Percentiles rank a stretch among this genome's conserved stretches.
phyloP scores from a whole-genome alignment of 345 rosid genomes.

The Sapria himalayana region DNA sequence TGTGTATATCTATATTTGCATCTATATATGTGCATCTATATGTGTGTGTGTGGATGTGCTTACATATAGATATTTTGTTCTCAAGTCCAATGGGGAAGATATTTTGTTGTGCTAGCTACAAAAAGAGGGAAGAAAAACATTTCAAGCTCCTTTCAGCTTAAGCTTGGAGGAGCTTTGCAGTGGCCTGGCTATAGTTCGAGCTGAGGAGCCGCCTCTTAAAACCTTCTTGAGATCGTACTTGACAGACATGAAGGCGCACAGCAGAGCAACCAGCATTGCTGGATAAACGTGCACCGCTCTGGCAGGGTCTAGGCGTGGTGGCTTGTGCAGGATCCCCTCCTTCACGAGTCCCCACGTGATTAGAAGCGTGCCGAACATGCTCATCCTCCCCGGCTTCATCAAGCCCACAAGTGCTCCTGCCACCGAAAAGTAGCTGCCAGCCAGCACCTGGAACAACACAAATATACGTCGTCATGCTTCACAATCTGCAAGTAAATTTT shows the following conservation, averaged over 20 bases:
- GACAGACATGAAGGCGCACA: slow-evolving; percentile 68
- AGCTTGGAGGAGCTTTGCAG: slow-evolving; percentile 58
- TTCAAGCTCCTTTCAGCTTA: slow-evolving; percentile 45
- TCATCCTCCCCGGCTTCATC: slow-evolving; percentile 80
- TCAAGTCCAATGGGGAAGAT: no score
- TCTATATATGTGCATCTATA: no score
- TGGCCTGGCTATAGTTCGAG: slow-evolving; percentile 53
- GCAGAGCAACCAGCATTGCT: slow-evolving; percentile 48
- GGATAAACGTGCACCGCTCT: slow-evolving; percentile 58
- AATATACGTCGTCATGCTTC: no score
- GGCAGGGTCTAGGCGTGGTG: slow-evolving; percentile 44
- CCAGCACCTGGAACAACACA: slow-evolving; percentile 49
- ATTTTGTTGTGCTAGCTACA: no score
- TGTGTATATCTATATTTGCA: no score
- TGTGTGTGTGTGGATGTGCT: no score
- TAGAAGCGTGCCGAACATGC: slow-evolving; percentile 77
- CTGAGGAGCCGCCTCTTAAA: slow-evolving; percentile 29
- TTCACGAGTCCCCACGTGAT: slow-evolving; percentile 81
- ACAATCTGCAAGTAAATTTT: no score
- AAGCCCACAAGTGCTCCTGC: slow-evolving; percentile 74
- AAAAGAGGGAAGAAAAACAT: neutral
- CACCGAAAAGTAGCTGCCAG: slow-evolving; percentile 81
- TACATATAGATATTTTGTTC: no score
- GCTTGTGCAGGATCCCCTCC: slow-evolving; percentile 78
- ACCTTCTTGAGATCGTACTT: slow-evolving; percentile 73